Conservation (phyloP, 1,284 basidiomycete species). For the Stygiomarasmius scandens region DNA sequence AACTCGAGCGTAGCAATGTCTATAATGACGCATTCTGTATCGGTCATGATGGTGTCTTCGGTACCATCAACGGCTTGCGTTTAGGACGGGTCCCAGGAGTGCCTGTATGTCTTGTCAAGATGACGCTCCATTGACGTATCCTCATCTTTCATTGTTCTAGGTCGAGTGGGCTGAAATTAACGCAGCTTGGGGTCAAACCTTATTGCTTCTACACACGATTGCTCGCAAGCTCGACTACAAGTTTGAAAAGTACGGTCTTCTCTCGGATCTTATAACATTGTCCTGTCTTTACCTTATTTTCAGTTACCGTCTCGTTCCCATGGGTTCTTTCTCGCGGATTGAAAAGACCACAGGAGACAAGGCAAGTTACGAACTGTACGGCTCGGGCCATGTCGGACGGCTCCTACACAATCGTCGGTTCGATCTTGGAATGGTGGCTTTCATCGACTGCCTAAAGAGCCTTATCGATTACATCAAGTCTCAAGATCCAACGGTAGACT, state of each 20-base stretch:
- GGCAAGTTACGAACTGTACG: slow-evolving; percentile 85
- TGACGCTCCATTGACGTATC: slow-evolving; percentile 6
- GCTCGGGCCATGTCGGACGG: slow-evolving; percentile 85
- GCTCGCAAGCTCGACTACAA: slow-evolving; percentile 87
- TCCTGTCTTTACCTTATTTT: slow-evolving; percentile 15
- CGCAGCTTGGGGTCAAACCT: slow-evolving; percentile 96
- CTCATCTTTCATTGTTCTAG: slow-evolving; percentile 34
- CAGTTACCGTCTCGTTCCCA: slow-evolving; percentile 87
- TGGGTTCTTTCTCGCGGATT: slow-evolving; percentile 92
- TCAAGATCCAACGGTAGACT: slow-evolving; percentile 73
- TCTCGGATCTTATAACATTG: slow-evolving; percentile 9
- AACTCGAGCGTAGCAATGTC: slow-evolving; percentile 93
- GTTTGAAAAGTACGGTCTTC: slow-evolving; percentile 73
- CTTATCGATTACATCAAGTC: slow-evolving; percentile 82
- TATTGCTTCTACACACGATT: slow-evolving; percentile 90
- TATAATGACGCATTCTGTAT: slow-evolving; percentile 99
- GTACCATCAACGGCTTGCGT: slow-evolving; percentile 95
- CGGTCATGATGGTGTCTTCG: slow-evolving; percentile 91
- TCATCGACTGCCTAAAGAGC: slow-evolving; percentile 93
- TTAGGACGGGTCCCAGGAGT: slow-evolving; percentile 84
- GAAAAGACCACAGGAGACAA: slow-evolving; percentile 85
- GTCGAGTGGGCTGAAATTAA: slow-evolving; percentile 99
- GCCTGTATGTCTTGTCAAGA: slow-evolving; percentile 48
- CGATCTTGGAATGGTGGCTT: slow-evolving; percentile 94
- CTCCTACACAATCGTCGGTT: slow-evolving; percentile 94